phyloP scores from a whole-genome alignment of 495 filamentous ascomycete species.

The Penicillium maclennaniae region DNA sequence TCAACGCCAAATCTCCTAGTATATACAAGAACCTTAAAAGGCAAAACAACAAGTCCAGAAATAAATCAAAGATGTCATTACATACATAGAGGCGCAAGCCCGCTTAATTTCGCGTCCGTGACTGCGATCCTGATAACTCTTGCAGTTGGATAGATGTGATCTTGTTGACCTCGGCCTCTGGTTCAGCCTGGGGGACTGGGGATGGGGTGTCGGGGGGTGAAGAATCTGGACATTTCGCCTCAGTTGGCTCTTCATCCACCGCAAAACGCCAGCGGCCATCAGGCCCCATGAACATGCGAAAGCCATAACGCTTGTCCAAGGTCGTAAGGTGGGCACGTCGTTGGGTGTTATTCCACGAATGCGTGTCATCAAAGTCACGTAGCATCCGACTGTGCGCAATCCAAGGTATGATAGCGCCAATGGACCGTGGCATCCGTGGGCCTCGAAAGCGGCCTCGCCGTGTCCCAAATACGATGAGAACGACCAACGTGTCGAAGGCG shows the following conservation, averaged over 20 bases:
- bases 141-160: constrained; percentile 17
- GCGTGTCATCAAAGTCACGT: constrained; percentile 32
- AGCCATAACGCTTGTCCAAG: constrained; percentile 35
- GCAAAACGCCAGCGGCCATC: constrained; percentile 37
- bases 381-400: constrained; percentile 40
- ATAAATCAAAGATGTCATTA: constrained; percentile 3
- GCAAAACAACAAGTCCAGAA: not conserved
- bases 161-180: constrained; percentile 11
- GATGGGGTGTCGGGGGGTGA: not conserved
- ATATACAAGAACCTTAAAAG: constrained; percentile 9
- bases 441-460: constrained; percentile 37
- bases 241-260: constrained; percentile 32
- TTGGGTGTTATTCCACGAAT: constrained; percentile 30
- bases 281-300: constrained; percentile 33
- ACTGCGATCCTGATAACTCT: constrained; percentile 8
- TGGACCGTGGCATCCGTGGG: constrained; percentile 38
- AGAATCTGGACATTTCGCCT: constrained; percentile 2
- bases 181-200: not conserved
- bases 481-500: constrained; percentile 34
- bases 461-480: constrained; percentile 38
- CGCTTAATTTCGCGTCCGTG: constrained; percentile 6
- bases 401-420: constrained; percentile 40
- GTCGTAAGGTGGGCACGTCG: constrained; percentile 28
- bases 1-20: constrained; percentile 3
- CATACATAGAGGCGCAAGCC: not conserved